These are phyloP conservation scores for Termitomyces sp. DNA, from an alignment of 768 basidiomycete species.

Conservation along the genomic window DNA sequence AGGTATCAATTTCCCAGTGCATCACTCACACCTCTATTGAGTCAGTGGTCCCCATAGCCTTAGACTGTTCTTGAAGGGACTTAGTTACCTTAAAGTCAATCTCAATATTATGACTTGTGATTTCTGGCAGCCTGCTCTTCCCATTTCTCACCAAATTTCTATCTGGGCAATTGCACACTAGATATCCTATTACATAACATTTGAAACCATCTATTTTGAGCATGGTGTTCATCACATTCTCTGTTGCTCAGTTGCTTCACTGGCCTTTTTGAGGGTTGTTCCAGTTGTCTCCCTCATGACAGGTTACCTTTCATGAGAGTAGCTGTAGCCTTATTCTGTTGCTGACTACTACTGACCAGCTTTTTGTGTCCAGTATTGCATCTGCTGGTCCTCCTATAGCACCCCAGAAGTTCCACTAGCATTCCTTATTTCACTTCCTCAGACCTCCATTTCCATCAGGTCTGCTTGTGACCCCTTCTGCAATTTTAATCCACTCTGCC, in stretches of 20 bases:
- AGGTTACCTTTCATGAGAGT: neutral
- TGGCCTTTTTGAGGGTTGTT: neutral
- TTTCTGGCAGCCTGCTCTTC: constrained; percentile 9
- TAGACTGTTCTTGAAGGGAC: no score
- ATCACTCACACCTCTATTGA: neutral
- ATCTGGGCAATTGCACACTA: neutral
- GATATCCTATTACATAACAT: neutral
- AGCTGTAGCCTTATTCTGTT: no score
- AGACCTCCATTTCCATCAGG: no score
- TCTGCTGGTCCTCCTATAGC: no score
- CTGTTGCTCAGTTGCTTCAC: neutral
- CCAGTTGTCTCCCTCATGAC: neutral
- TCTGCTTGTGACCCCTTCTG: no score
- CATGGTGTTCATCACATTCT: neutral
- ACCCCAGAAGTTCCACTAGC: no score
- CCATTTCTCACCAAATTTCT: constrained; percentile 14
- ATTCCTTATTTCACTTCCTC: no score
- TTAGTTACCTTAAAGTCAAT: no score
- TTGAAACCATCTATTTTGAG: neutral
- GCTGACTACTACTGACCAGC: no score
- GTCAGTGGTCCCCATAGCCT: no score
- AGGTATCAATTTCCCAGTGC: neutral
- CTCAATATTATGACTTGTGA: constrained; percentile 7
- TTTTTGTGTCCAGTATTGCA: no score
- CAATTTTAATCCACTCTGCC: no score